Evolutionary conservation across 176 grass and related monocot species (phyloP).

Genomic region (Musa troglodytarum): DNA sequence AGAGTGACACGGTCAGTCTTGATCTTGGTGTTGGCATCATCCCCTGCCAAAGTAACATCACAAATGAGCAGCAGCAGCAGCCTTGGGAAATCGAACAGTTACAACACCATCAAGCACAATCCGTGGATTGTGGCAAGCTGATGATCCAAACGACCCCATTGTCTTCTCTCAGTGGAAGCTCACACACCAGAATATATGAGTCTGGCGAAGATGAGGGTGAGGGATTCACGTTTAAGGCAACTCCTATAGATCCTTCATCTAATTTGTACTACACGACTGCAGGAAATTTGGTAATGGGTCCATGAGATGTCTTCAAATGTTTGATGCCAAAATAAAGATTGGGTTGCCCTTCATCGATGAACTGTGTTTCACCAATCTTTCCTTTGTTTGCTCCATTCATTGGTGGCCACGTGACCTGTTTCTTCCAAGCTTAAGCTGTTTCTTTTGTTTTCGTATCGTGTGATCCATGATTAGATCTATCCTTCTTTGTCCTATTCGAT

Average conservation of each 20-base stretch:
- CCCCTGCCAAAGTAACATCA: conserved; percentile 45
- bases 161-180: conserved; percentile 33
- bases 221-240: conserved; percentile 79
- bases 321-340: no score
- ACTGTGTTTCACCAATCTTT: no score
- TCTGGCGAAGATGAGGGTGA: conserved; percentile 52
- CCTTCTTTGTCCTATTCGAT: no score
- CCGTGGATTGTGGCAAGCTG: conserved; percentile 34
- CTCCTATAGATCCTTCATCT: conserved; percentile 57
- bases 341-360: no score
- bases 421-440: no score
- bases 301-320: conserved; percentile 21
- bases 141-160: conserved; percentile 35
- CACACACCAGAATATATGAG: conserved; percentile 30
- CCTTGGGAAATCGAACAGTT: conserved; percentile 28
- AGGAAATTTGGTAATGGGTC: conserved; percentile 80
- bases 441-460: no score
- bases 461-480: no score
- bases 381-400: no score
- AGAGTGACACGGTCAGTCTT: conserved; percentile 67
- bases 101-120: conserved; percentile 58
- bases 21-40: conserved; percentile 92
- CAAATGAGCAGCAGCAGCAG: conserved; percentile 41
- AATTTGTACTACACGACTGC: conserved; percentile 78
- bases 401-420: no score